Conservation (phyloP, 495 filamentous ascomycete genomes). For the Penicillium canariense region DNA sequence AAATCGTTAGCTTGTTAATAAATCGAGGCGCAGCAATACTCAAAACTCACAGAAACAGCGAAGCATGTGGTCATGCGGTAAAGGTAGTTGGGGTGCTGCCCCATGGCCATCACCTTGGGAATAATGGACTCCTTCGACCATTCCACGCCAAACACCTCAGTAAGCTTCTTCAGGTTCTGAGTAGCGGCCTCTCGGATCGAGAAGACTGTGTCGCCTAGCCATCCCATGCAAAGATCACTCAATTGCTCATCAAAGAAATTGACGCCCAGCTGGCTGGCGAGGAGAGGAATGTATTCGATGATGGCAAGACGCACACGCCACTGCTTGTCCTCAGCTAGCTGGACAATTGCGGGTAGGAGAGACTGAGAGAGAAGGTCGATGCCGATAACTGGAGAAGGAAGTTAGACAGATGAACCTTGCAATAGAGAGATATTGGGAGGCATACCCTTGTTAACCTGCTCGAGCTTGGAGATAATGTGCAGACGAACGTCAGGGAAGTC, state of each 20-base stretch:
- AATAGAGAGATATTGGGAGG: conserved; percentile 47
- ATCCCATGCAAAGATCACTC: conserved; percentile 93
- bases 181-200: conserved; percentile 97
- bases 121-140: conserved; percentile 98
- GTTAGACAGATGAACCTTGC: conserved; percentile 76
- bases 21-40: neutral
- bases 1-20: conserved; percentile 28
- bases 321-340: conserved; percentile 98
- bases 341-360: conserved; percentile 95
- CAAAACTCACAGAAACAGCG: conserved; percentile 80
- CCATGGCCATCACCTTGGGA: conserved; percentile 98
- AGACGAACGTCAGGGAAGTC: conserved; percentile 97
- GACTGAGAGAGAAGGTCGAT: conserved; percentile 96
- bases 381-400: conserved; percentile 69
- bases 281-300: conserved; percentile 97
- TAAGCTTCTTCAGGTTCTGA: conserved; percentile 94
- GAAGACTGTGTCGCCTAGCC: conserved; percentile 99
- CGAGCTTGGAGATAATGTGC: conserved; percentile 98
- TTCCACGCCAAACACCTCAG: conserved; percentile 95
- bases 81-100: conserved; percentile 94
- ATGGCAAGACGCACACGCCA: conserved; percentile 98
- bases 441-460: conserved; percentile 92
- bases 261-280: conserved; percentile 93
- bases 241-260: conserved; percentile 99
- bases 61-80: conserved; percentile 99